phyloP scores from a whole-genome alignment of 176 grass and related monocot species.

The Rhynchospora tenuis region DNA sequence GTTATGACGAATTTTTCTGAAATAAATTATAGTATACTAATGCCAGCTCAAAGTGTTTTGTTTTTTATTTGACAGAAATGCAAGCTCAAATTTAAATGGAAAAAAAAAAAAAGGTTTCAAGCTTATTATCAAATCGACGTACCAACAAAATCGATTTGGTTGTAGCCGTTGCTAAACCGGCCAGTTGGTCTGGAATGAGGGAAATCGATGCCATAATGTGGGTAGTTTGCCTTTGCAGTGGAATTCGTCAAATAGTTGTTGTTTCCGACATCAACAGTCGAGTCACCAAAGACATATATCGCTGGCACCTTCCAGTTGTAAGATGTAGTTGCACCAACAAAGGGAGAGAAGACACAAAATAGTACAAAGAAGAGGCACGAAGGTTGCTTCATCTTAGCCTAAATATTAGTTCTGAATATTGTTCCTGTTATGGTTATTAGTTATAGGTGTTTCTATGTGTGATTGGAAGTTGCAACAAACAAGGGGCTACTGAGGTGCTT shows the following conservation, averaged over 20 bases:
- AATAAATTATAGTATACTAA: not conserved
- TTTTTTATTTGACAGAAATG: no score
- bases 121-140: not conserved
- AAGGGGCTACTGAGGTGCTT: not conserved
- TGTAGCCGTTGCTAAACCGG: conserved; percentile 76
- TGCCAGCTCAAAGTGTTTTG: no score
- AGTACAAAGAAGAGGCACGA: not conserved
- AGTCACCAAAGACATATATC: conserved; percentile 73
- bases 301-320: conserved; percentile 34
- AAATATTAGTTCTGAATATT: not conserved
- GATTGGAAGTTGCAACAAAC: not conserved
- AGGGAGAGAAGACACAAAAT: not conserved
- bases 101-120: not conserved
- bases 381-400: conserved; percentile 12
- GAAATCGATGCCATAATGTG: conserved; percentile 71
- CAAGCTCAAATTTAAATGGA: not conserved
- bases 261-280: conserved; percentile 60
- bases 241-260: conserved; percentile 39
- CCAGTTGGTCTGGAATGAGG: conserved; percentile 45
- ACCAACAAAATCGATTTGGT: conserved; percentile 59
- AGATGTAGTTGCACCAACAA: not conserved
- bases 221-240: conserved; percentile 48
- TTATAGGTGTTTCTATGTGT: not conserved
- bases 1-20: not conserved
- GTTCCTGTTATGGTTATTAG: not conserved